Base-by-base conservation (phyloP, 1,139 yeast genomes). In the Yamadazyma membranifaciens region DNA sequence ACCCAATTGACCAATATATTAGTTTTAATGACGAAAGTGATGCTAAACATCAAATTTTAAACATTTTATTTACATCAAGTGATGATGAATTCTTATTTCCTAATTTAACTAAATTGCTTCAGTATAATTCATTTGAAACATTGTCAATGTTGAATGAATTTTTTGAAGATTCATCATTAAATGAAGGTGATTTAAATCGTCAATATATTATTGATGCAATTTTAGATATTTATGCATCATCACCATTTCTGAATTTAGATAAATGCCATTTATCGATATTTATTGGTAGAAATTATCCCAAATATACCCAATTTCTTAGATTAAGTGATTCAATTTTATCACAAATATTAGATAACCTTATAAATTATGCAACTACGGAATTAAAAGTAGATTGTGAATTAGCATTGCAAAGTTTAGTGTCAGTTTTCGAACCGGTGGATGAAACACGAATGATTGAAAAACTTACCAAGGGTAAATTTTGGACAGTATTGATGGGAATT, bases 301-400 rank as follows among this genome's bases (percentile, higher is more conserved):
- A 88, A 57, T 89, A 84, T 55, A 69, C 80, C 3, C 96, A 89
- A 58, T 88, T 84, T 48, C 71, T 89, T 11, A 67, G 87, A 32
- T 62, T 88, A 2, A 78, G 91, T 0, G 91, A 83, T 38, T 69
- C 80, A 4, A 62, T 67, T 1, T 57, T 85, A 33, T 68, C 73
- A 4, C 57, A 61, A 6, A 65, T 84, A 4, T 63, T 86, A 17
- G 63, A 69, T 3, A 64, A 62, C 10, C 63, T 87, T 27, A 81
- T 89, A 48, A 52, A 63, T n/a, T 67, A 62, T 44, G 55, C 61
- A 2, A 65, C 65, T 12, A 57, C 55, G 2, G 63, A 62, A 2
- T 52, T 69, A 31, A 69, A 67, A 37, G 73, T 68, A 33, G 94
- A 87, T 48, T 78, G 88, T 53, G 92, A 88, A 54, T 63, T 83